Percentiles rank a stretch among this genome's conserved stretches.
phyloP scores from a whole-genome alignment of 1,139 yeast genomes.

The Debaryomyces udenii region DNA sequence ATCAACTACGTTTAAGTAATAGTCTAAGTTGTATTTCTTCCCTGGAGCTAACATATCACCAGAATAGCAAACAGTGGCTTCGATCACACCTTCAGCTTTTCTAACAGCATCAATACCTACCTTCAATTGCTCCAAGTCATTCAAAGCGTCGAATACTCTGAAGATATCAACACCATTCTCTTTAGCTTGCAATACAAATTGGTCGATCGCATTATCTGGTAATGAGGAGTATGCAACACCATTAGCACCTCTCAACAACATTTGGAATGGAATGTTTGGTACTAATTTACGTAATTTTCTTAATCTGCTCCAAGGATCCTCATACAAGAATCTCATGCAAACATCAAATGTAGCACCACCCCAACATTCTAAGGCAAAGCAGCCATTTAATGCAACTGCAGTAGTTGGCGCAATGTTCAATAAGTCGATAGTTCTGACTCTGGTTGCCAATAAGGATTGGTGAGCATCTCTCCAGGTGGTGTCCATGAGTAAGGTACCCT shows the following conservation, averaged over 20 bases:
- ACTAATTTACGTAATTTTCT: slow-evolving; percentile 84
- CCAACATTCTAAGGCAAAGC: slow-evolving; percentile 98
- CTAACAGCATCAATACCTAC: slow-evolving; percentile 98
- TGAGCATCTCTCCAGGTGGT: slow-evolving; percentile 99
- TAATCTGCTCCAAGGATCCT: slow-evolving; percentile 98
- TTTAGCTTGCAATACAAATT: slow-evolving; percentile 91
- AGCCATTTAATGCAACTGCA: slow-evolving; percentile 85
- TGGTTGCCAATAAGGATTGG: slow-evolving; percentile 96
- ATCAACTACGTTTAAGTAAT: slow-evolving; percentile 81
- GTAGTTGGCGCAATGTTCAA: slow-evolving; percentile 92
- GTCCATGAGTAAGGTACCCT: slow-evolving; percentile 93
- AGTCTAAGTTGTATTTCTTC: slow-evolving; percentile 92
- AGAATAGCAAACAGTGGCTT: slow-evolving; percentile 96
- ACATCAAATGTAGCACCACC: slow-evolving; percentile 99
- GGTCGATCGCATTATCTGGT: slow-evolving; percentile 98
- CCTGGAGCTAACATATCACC: slow-evolving; percentile 97
- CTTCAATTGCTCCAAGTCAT: slow-evolving; percentile 92
- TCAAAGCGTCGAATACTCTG: slow-evolving; percentile 96
- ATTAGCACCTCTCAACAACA: slow-evolving; percentile 98
- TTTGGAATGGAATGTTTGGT: slow-evolving; percentile 98
- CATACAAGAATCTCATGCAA: slow-evolving; percentile 96
- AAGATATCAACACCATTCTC: slow-evolving; percentile 95
- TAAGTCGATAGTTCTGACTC: slow-evolving; percentile 93
- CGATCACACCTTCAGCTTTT: slow-evolving; percentile 98
- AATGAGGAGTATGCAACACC: slow-evolving; percentile 98